Evolutionary conservation across 352 stramenopile genomes (phyloP), one percentile per base, ranked within the genome.

Genomic region (Phytophthora capsici): DNA sequence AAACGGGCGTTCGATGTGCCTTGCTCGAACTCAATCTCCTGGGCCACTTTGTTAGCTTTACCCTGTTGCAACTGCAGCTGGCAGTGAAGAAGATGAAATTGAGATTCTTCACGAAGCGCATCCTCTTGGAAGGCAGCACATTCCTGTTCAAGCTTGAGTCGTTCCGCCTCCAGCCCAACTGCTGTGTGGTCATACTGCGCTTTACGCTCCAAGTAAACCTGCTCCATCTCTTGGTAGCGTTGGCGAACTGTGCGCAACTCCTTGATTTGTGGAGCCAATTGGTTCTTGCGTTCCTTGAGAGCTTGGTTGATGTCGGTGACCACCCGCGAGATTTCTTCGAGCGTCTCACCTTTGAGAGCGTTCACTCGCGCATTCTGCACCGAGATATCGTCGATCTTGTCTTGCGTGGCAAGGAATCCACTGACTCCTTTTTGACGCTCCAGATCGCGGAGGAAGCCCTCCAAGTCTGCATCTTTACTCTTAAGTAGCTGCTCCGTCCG

Each of bases 251-350:
- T 75, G 13, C 93, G 89, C 16, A 98, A 80, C 60, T 98, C 81
- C 54, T 95, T 94, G 63, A 98, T 97, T 69, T 97, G 88, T 50
- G 94, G 95, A 19, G 93, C 90, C 25, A 98, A 71, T 45, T 97
- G 93, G 49, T 89, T 94, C 64, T 98, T 98, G 19, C 95, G 82
- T 47, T 96, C 90, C 37, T 91, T 96, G 23, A 98, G 77, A 34
- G 91, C 88, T 57, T 96, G 73, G 67, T 95, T 97, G 48, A 98
- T 98, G 46, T 97, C 83, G 7, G 91, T 90, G 13, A 98, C 93
- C 30, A 97, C 85, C 19, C 75, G 77, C 37, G 90, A 97, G 49
- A 98, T 98, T 58, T 98, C 95, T 60, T 98, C 93, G 14, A 98
- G 82, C 25, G 90, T 98, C 69, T 97, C 81, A 9, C 87, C 88